Base-by-base conservation (phyloP, 1,139 yeast species). In the Candida sp. region DNA sequence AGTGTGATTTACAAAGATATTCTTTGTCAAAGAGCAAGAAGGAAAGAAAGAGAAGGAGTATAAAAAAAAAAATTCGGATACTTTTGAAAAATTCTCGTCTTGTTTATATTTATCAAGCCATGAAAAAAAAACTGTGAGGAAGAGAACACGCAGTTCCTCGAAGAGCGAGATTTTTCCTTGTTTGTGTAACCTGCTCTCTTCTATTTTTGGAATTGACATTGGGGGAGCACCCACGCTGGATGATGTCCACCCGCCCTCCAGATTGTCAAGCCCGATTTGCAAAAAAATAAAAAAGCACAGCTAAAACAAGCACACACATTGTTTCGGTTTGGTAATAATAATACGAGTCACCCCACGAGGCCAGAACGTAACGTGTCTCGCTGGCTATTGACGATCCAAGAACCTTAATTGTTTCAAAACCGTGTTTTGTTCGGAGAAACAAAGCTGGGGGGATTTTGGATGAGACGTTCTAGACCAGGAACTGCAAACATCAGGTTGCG, bases 81-180 rank as follows among this genome's bases (percentile, higher is more conserved):
- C 27, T 26, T 11, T 38, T 26, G 25, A 38, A 38, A 38, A 26
- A 22, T 25, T 38, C 42, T 38, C 31, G 32, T 38, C 9, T n/a
- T 38, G 43, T 40, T 40, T 40, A 30, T 40, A 28, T 7, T n/a
- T 28, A 4, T 7, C 12, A n/a, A 34, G 22, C 12, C 7, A 34
- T 7, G 7, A 12, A 34, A 7, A 30, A 27, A 40, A 30, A 8
- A 40, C 17, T 28, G 27, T 12, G 7, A 40, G 7, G 12, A 40
- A n/a, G 42, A 28, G 33, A 30, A 40, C 43, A 40, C 43, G 43
- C 43, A 38, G 42, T 38, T 25, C 23, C 42, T 38, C 42, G 42
- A 34, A 9, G 8, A 34, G 26, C 8, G 7, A 38, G 32, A 38
- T 38, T 38, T 25, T 25, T 38, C 42, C 42, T 38, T 38, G 31